phyloP scores from a whole-genome alignment of 1,284 basidiomycete genomes.

The Serendipita sp. region DNA sequence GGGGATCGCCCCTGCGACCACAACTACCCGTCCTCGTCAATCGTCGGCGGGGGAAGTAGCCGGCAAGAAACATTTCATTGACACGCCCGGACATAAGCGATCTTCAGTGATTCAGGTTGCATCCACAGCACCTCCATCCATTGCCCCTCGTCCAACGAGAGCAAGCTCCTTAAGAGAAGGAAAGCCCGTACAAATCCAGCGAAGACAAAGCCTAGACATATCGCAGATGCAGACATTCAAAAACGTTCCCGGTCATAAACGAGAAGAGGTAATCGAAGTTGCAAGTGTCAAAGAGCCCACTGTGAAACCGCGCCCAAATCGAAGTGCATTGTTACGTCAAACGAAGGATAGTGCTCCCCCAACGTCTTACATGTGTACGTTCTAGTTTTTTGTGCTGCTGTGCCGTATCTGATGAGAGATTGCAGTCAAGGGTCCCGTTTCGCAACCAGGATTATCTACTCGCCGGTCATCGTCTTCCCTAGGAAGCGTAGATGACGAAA shows the following conservation, averaged over 20 bases:
- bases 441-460: background rate
- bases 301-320: slow-evolving; percentile 52
- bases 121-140: slow-evolving; percentile 53
- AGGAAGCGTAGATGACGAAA: background rate
- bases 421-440: background rate
- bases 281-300: slow-evolving; percentile 47
- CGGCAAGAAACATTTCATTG: slow-evolving; percentile 2
- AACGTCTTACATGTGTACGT: slow-evolving; percentile 15
- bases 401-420: background rate
- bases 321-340: slow-evolving; percentile 45
- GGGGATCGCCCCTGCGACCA: slow-evolving; percentile 15
- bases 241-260: slow-evolving; percentile 66
- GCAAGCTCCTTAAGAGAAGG: slow-evolving; percentile 45
- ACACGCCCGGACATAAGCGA: slow-evolving; percentile 58
- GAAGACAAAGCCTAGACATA: slow-evolving; percentile 6
- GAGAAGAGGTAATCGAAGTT: slow-evolving; percentile 50
- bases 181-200: background rate
- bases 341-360: slow-evolving; percentile 26
- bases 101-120: slow-evolving; percentile 45
- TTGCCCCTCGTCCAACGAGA: slow-evolving; percentile 59
- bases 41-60: slow-evolving; percentile 4
- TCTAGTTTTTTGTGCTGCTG: background rate
- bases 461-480: slow-evolving; percentile 1
- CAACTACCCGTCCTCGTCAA: slow-evolving; percentile 8
- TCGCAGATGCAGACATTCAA: slow-evolving; percentile 43